Base-by-base conservation (phyloP, 129 eudicot genomes). In the Artemisia tridentata region DNA sequence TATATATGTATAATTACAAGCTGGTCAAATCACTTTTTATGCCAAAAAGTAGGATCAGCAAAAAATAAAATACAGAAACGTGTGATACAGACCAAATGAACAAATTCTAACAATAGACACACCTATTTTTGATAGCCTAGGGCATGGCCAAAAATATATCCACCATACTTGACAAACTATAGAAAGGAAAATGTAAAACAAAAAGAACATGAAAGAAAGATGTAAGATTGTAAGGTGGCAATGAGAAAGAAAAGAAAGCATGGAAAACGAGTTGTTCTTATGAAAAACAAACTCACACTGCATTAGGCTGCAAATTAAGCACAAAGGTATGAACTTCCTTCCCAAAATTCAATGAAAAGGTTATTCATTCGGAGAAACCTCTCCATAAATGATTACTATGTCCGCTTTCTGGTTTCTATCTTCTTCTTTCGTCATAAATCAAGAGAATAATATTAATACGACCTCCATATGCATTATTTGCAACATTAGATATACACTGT, bases 391-490 rank as follows among this genome's bases (percentile, higher is more conserved):
- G 50, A 68, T 11, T 29, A 19, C 45, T 80, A 29, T 55, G 50
- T 77, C 76, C 71, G 63, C 57, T 52, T 48, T 61, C 66, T 52
- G 59, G 63, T 63, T 63, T 72, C 67, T 29, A 29, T 69, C 9
- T 18, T 57, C 49, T 41, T 49, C 20, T 70, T 60, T 55, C 21
- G 14, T 75, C 67, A 47, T 79, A 81, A 71, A 78, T 82, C 61
- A 66, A 72, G 68, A 41, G 63, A 78, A 77, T 38, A 38, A 38
- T 38, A 38, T 38, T 38, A 38, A 38, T 65, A 66, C 71, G 11
- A 67, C 72, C 76, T 73, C 66, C 75, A 72, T 57, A 71, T 72
- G 81, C 80, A 75, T 74, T 81, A 78, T 80, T 82, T 73, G 83
- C 83, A 78, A 60, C 68, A 72, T 72, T 58, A 72, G 68, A 77